Evolutionary conservation across 2,329 filamentous ascomycete genomes (phyloP).

Genomic region (Botrytis hyacinthi): DNA sequence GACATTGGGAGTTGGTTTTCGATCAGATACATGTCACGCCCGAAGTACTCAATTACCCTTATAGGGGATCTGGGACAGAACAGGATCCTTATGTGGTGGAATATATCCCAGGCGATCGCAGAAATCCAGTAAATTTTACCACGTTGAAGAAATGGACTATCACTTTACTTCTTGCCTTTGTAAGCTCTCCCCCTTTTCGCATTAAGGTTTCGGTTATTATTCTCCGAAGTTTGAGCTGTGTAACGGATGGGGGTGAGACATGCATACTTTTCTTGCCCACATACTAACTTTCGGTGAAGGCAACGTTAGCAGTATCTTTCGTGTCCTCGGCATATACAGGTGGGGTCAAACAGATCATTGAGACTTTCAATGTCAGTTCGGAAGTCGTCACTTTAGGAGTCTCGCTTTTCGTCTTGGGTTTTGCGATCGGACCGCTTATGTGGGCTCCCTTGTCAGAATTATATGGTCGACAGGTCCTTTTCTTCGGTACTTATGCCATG

Average conservation of each 20-base stretch:
- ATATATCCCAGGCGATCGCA: constrained; percentile 44
- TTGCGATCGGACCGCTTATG: constrained; percentile 44
- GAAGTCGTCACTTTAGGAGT: constrained; percentile 45
- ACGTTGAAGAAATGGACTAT: constrained; percentile 43
- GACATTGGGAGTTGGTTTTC: constrained; percentile 44
- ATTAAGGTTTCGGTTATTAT: constrained; percentile 6
- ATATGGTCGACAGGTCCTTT: constrained; percentile 58
- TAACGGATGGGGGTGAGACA: not conserved
- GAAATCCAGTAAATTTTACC: constrained; percentile 43
- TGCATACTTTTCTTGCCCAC: constrained; percentile 41
- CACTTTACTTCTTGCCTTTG: constrained; percentile 41
- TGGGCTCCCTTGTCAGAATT: constrained; percentile 48
- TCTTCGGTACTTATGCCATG: constrained; percentile 55
- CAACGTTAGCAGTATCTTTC: constrained; percentile 43
- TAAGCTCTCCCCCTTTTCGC: constrained; percentile 39
- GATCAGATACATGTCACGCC: constrained; percentile 48
- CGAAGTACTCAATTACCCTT: constrained; percentile 45
- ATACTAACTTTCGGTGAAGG: constrained; percentile 47
- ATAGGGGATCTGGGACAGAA: constrained; percentile 43
- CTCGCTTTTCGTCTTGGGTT: constrained; percentile 47
- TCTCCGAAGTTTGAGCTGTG: not conserved
- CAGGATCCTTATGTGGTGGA: constrained; percentile 45
- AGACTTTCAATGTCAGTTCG: constrained; percentile 38
- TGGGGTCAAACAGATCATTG: constrained; percentile 40
- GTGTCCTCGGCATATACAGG: constrained; percentile 45